Base-by-base conservation (phyloP, 164 flowering plant species). In the Macadamia tetraphylla region DNA sequence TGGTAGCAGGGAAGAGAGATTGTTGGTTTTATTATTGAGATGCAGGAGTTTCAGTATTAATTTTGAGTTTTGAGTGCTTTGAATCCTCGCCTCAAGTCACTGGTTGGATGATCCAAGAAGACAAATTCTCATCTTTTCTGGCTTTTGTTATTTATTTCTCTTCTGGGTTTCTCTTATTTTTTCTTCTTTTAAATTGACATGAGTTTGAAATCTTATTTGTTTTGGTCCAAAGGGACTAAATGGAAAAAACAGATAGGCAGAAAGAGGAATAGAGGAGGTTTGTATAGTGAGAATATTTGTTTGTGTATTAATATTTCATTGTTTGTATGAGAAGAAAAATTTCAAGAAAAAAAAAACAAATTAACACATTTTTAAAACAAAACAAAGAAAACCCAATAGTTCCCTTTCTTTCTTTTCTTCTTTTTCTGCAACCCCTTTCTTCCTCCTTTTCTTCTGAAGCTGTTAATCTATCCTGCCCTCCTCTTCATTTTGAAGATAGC, bases 231-330 rank as follows among this genome's bases (percentile, higher is more conserved):
- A 60, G 62, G 76, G 66, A 67, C 76, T 61, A 68, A 73, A 63
- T 23, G 72, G 71, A 52, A 58, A 58, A 43, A 51, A 35, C 58
- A 18, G 67, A 31, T 48, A 65, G 60, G 6, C 53, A 67, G 63
- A 67, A 7, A 56, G 59, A 58, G 23, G 23, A 35, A 35, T 68
- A 31, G 32, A 31, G 6, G 32, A 31, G 6, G 6, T 31, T 31
- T 73, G 76, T 73, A 73, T 64, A 73, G 72, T 43, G 75, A 62
- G 51, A 9, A 11, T 31, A 58, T 63, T 73, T 73, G 67, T 46
- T 68, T 63, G 59, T 67, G 64, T 73, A 68, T 68, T 64, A 63
- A 42, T 68, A 64, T 68, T 73, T 73, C 72, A 64, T 73, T 72
- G 67, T 68, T 63, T 68, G 67, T 68, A 40, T 64, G 57, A 63